A percentile compares a stretch with the other conserved stretches of the same genome.
These are phyloP conservation scores for Drosera spatulata DNA, from an alignment of 179 eudicot species.

Conservation along the genomic window DNA sequence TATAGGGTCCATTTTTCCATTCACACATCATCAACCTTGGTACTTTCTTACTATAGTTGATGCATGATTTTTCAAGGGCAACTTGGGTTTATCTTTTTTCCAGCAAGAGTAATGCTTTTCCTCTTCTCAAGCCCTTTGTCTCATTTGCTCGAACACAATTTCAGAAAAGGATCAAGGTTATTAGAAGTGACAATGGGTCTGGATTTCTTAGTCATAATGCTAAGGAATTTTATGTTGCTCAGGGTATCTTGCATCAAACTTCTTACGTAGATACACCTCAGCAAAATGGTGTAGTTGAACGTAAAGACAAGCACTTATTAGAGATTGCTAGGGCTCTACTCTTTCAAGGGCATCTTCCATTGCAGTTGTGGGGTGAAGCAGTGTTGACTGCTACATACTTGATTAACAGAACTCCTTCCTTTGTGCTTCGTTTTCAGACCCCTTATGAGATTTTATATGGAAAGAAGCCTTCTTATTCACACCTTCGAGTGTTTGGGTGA, in stretches of 20 bases:
- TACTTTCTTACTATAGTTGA: conserved; percentile 1
- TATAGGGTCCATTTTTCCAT: background rate
- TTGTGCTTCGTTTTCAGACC: background rate
- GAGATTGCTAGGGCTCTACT: no score
- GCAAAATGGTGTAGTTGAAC: conserved; percentile 6
- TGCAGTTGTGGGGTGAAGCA: background rate
- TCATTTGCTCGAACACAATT: background rate
- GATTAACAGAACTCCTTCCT: conserved; percentile 2
- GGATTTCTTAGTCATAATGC: background rate
- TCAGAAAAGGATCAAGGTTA: background rate
- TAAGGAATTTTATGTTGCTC: background rate
- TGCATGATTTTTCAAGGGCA: conserved; percentile 4
- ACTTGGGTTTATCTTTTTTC: conserved; percentile 1
- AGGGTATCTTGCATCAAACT: conserved; percentile 5
- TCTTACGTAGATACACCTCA: background rate
- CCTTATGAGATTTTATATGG: conserved; percentile 2
- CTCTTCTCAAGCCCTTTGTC: background rate
- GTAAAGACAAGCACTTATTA: conserved; percentile 6
- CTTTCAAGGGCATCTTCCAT: background rate
- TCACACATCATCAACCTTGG: background rate
- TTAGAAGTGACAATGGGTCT: background rate
- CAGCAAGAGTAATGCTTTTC: background rate
- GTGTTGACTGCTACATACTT: background rate
- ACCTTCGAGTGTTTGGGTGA: background rate
- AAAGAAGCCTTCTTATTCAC: background rate